phyloP scores from a whole-genome alignment of 306 rosid species.

The Cucurbita maxima region DNA sequence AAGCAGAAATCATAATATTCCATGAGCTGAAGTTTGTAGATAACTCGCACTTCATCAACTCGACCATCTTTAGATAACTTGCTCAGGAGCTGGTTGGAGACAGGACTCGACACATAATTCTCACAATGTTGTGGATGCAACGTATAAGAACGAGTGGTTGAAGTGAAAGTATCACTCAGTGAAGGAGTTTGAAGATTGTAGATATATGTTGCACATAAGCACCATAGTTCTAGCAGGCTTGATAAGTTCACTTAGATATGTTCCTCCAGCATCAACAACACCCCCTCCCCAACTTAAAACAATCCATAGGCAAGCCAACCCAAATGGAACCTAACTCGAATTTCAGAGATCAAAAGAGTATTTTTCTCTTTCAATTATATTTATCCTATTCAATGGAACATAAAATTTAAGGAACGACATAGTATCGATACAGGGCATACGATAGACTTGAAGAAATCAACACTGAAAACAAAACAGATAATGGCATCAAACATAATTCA shows the following conservation, averaged over 20 bases:
- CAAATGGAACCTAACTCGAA: no score
- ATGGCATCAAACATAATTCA: background rate
- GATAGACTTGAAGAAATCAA: background rate
- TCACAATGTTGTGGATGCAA: constrained; percentile 6
- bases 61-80: constrained; percentile 39
- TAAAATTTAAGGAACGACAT: background rate
- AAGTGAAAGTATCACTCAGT: constrained; percentile 9
- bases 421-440: background rate
- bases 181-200: constrained; percentile 10
- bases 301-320: no score
- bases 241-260: no score
- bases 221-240: background rate
- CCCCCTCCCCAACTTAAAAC: no score
- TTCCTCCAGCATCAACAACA: no score
- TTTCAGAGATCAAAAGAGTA: no score
- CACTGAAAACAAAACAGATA: background rate
- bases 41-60: constrained; percentile 53
- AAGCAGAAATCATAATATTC: constrained; percentile 70
- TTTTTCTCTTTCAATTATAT: no score
- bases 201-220: constrained; percentile 29
- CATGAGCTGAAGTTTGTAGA: constrained; percentile 24
- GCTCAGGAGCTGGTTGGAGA: constrained; percentile 29
- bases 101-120: constrained; percentile 18
- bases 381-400: no score
- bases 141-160: constrained; percentile 1